Conservation (phyloP, 2,329 filamentous ascomycete species). For the Pseudofabraea citricarpa region DNA sequence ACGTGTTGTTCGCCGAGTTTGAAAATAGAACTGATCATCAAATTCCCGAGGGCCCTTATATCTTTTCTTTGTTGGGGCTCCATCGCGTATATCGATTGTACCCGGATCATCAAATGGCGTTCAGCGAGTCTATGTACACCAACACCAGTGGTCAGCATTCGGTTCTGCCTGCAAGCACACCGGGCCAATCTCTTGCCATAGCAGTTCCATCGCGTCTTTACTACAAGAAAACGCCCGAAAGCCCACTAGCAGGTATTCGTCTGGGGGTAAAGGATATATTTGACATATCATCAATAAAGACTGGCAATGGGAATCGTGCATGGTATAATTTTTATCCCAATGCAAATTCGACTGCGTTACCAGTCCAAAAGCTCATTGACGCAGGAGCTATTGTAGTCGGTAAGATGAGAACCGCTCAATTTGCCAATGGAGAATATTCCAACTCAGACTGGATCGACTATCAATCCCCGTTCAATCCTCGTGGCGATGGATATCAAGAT, state of each 20-base stretch:
- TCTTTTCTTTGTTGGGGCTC: conserved; percentile 33
- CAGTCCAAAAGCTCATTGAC: conserved; percentile 49
- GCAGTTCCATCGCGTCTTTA: conserved; percentile 59
- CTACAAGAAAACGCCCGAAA: not conserved
- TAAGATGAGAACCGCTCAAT: conserved; percentile 43
- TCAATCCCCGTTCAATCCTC: conserved; percentile 30
- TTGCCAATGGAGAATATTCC: conserved; percentile 31
- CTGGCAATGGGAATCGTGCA: conserved; percentile 49
- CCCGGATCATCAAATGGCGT: conserved; percentile 39
- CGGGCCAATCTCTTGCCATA: conserved; percentile 27
- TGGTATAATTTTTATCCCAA: conserved; percentile 47
- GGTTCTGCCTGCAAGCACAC: not conserved
- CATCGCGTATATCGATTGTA: conserved; percentile 42
- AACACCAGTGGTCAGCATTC: conserved; percentile 27
- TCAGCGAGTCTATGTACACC: conserved; percentile 36
- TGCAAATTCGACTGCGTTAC: conserved; percentile 38
- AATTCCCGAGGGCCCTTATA: conserved; percentile 41
- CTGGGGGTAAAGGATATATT: conserved; percentile 58
- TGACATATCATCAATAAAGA: conserved; percentile 48
- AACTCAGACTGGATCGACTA: conserved; percentile 42
- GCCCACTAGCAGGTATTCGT: conserved; percentile 42
- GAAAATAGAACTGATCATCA: too few relatives aligned
- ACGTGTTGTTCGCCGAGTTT: too few relatives aligned
- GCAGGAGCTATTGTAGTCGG: conserved; percentile 51
- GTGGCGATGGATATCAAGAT: conserved; percentile 40